Conservation (phyloP, 768 basidiomycete genomes). For the Terana coerulea region DNA sequence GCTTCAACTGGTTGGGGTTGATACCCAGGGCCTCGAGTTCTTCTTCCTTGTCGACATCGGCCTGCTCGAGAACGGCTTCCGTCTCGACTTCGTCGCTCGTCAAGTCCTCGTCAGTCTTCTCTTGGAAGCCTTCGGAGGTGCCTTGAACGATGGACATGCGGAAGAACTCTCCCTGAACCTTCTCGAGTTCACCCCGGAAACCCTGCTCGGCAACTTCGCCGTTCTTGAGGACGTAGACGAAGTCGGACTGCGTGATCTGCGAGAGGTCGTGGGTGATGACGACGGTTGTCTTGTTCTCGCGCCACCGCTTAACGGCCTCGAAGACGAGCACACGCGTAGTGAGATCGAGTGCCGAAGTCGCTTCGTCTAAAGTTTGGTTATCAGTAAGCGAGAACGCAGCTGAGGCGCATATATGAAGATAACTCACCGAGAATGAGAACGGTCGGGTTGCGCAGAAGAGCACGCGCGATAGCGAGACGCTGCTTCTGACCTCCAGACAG, state of each 20-base stretch:
- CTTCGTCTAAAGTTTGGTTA: conserved; percentile 55
- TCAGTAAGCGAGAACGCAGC: conserved; percentile 8
- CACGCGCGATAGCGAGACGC: conserved; percentile 84
- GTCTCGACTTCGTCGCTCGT: conserved; percentile 38
- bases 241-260: conserved; percentile 71
- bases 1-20: conserved; percentile 30
- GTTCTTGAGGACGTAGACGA: conserved; percentile 87
- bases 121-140: conserved; percentile 47
- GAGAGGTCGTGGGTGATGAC: conserved; percentile 95
- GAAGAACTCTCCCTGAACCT: conserved; percentile 60
- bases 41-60: conserved; percentile 35
- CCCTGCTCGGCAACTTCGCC: conserved; percentile 86
- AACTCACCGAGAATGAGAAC: conserved; percentile 86
- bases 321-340: conserved; percentile 86
- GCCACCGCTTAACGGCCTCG: conserved; percentile 64
- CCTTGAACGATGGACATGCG: conserved; percentile 60
- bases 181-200: conserved; percentile 76
- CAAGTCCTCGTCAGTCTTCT: conserved; percentile 30
- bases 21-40: conserved; percentile 23
- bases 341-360: conserved; percentile 81
- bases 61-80: conserved; percentile 44
- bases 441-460: conserved; percentile 77
- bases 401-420: background rate
- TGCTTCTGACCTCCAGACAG: conserved; percentile 93
- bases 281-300: conserved; percentile 78